These are phyloP conservation scores for Microstroma glucosiphilum DNA, from an alignment of 1,284 basidiomycete genomes.

Conservation along the genomic window DNA sequence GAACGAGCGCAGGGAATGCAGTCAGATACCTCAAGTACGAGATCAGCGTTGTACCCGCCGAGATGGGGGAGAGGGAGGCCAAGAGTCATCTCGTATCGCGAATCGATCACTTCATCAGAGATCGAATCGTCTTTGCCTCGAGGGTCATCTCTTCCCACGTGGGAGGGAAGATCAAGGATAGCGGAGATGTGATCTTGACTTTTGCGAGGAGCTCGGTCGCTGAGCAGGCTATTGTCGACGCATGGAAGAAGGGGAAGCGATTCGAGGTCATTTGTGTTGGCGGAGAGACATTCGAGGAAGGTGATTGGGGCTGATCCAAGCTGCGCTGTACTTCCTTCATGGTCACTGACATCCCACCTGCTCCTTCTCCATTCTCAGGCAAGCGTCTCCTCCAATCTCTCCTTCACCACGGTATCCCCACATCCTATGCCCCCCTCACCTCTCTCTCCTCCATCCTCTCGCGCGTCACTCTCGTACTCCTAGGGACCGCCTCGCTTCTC, in stretches of 20 bases:
- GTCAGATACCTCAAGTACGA: conserved; percentile 92
- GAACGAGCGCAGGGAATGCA: conserved; percentile 91
- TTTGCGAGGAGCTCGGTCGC: conserved; percentile 93
- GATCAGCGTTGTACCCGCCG: conserved; percentile 83
- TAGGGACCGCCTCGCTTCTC: conserved; percentile 89
- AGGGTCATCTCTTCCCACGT: conserved; percentile 79
- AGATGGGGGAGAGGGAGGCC: conserved; percentile 87
- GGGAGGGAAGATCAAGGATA: conserved; percentile 79
- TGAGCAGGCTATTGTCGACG: conserved; percentile 77
- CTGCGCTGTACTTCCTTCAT: conserved; percentile 62
- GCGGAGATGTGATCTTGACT: conserved; percentile 85
- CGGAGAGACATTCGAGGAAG: conserved; percentile 85
- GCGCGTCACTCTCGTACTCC: conserved; percentile 69
- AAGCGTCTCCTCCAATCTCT: conserved; percentile 71
- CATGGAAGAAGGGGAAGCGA: conserved; percentile 59
- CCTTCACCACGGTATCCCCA: conserved; percentile 68
- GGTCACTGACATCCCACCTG: conserved; percentile 83
- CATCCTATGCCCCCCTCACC: conserved; percentile 86
- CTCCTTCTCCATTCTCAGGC: conserved; percentile 82
- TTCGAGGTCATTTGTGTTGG: conserved; percentile 94
- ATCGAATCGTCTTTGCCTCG: conserved; percentile 86
- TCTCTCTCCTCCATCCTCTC: conserved; percentile 72
- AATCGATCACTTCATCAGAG: conserved; percentile 88
- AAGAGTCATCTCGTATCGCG: conserved; percentile 75
- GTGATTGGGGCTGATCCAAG: conserved; percentile 57